Evolutionary conservation across 148 eudicot genomes (phyloP).

Genomic region (Dianthus caryophyllus): DNA sequence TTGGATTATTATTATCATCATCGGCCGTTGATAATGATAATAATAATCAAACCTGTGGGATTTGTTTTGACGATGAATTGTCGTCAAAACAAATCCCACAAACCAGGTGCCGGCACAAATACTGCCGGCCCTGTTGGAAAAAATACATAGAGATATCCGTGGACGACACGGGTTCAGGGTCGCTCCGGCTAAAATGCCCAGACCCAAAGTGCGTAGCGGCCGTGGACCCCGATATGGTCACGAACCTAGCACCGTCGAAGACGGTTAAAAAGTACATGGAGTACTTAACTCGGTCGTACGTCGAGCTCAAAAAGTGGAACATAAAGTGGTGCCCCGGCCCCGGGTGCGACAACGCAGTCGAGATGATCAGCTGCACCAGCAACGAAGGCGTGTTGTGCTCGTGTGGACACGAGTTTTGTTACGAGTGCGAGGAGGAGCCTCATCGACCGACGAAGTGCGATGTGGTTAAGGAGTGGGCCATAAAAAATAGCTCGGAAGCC

Average conservation of each 20-base stretch:
- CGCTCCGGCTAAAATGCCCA: conserved; percentile 47
- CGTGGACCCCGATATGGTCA: conserved; percentile 47
- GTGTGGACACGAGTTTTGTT: conserved; percentile 16
- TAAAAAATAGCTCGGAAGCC: conserved; percentile 16
- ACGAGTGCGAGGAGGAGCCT: conserved; percentile 18
- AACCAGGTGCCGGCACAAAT: conserved; percentile 61
- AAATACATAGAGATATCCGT: conserved; percentile 25
- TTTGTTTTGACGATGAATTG: conserved; percentile 50
- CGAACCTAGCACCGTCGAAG: background rate
- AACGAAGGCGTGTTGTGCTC: conserved; percentile 19
- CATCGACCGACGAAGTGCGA: conserved; percentile 23
- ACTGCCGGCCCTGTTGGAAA: conserved; percentile 61
- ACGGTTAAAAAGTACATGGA: background rate
- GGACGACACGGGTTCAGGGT: conserved; percentile 17
- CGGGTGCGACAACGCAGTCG: conserved; percentile 56
- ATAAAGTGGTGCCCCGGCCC: conserved; percentile 77
- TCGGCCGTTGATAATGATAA: background rate
- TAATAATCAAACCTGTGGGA: conserved; percentile 36
- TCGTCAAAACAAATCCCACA: conserved; percentile 27
- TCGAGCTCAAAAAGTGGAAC: conserved; percentile 6
- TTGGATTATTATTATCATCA: conserved; percentile 31
- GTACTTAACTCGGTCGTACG: background rate
- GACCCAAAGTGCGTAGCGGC: conserved; percentile 60
- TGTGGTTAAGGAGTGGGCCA: conserved; percentile 16
- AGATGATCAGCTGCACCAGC: conserved; percentile 21